Evolutionary conservation across 177 flowering plant genomes (phyloP), one percentile per base, ranked within the genome.

Genomic region (Vitis hybrid): DNA sequence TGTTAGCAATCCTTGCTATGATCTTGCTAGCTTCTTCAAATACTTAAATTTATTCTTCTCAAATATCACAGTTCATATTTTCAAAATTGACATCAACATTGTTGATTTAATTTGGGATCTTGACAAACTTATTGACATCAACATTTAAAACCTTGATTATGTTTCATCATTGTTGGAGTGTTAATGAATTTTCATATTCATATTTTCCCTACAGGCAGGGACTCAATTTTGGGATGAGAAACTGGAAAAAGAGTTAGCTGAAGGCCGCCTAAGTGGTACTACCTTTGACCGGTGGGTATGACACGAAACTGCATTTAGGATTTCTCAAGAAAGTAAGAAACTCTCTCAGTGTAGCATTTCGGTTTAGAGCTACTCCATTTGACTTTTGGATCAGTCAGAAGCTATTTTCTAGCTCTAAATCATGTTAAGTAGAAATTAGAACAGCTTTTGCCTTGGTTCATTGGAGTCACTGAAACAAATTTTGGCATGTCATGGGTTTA

Each of bases 221-320:
- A 94, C 97, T 61, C 98, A 94, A 65, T 94, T 94, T 83, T 94
- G 98, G 98, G 98, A 94, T 85, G 91, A 90, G 70, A 87, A 87
- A 64, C 68, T 94, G 84, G 89, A 86, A 69, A 87, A 76, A 11
- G 97, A 94, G 80, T 91, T 94, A 77, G 87, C 90, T 59, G 86
- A 88, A 70, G 98, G 98, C 64, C 80, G 79, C 73, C 83, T 94
- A 4, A 90, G 91, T 68, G 86, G 92, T 63, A 79, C 87, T 68
- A 78, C 95, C 60, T 94, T 94, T 85, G 98, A 94, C 74, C 86
- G 98, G 98, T 87, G 51, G 56, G 76, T 80, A 68, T 56, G 40
- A 46, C 40, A 8, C 66, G 27, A 40, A 65, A 21, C 35, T 27
- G 12, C 5, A 17, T 40, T 24, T 21, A 24, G n/a, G n/a, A 5